phyloP scores from a whole-genome alignment of 176 grass and related monocot genomes.

The Oryza glaberrima region DNA sequence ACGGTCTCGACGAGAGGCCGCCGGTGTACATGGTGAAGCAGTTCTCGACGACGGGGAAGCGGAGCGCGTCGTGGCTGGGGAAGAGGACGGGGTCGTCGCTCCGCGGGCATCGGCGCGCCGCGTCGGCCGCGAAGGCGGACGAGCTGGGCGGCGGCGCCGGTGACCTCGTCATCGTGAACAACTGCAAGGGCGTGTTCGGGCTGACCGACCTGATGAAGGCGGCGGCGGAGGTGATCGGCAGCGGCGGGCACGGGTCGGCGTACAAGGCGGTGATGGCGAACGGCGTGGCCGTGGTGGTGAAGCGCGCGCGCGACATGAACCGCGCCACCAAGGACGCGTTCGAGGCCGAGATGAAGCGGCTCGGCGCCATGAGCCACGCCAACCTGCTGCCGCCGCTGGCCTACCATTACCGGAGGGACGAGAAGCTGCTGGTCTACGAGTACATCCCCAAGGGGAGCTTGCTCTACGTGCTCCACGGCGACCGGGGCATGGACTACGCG shows the following conservation, averaged over 20 bases:
- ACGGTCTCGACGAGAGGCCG: conserved; percentile 44
- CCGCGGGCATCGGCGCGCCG: conserved; percentile 10
- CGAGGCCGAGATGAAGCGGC: conserved; percentile 65
- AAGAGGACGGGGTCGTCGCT: conserved; percentile 24
- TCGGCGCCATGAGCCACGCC: conserved; percentile 59
- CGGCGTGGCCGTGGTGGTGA: conserved; percentile 67
- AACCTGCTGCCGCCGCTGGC: conserved; percentile 79
- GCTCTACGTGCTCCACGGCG: conserved; percentile 85
- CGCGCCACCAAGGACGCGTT: conserved; percentile 63
- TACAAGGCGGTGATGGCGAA: conserved; percentile 89
- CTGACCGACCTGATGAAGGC: conserved; percentile 92
- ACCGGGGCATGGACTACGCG: conserved; percentile 78
- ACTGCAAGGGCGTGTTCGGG: conserved; percentile 70
- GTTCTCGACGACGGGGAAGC: conserved; percentile 23
- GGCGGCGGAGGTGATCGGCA: conserved; percentile 72
- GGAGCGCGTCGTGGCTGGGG: conserved; percentile 50
- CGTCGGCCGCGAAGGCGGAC: conserved; percentile 2
- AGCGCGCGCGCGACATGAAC: conserved; percentile 90
- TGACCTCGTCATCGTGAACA: conserved; percentile 78
- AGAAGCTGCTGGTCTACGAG: conserved; percentile 85
- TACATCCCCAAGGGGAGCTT: conserved; percentile 95
- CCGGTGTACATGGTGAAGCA: conserved; percentile 48
- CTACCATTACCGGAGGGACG: conserved; percentile 78
- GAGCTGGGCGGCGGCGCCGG: conserved; percentile 17
- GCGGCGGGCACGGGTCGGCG: conserved; percentile 66